These are phyloP conservation scores for Canna indica DNA, from an alignment of 176 grass and related monocot species.

Conservation along the genomic window DNA sequence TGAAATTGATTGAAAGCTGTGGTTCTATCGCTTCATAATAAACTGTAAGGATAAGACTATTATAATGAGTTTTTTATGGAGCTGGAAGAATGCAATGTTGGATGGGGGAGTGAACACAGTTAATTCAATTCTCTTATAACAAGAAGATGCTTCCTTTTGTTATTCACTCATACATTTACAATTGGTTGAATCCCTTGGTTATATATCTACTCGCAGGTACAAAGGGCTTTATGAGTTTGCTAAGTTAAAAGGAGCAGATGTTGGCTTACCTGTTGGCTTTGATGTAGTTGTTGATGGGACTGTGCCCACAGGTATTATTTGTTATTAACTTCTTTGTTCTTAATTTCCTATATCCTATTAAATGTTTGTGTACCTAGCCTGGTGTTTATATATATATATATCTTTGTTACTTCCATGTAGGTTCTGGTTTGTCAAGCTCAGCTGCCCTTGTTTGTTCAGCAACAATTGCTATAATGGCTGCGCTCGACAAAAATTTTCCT, in stretches of 20 bases:
- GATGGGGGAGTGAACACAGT: no score
- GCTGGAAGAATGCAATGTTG: no score
- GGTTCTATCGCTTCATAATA: no score
- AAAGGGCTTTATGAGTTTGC: constrained; percentile 79
- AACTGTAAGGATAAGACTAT: no score
- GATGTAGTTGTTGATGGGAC: constrained; percentile 86
- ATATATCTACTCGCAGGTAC: constrained; percentile 42
- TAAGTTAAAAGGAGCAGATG: constrained; percentile 59
- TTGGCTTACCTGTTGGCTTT: constrained; percentile 49
- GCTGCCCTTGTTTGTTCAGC: constrained; percentile 98
- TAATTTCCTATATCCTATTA: constrained; percentile 11
- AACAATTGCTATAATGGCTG: constrained; percentile 89
- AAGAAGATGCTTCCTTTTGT: background rate
- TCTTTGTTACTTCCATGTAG: constrained; percentile 27
- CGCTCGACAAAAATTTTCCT: constrained; percentile 56
- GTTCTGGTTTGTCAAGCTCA: constrained; percentile 90
- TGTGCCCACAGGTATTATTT: constrained; percentile 60
- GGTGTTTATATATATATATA: background rate
- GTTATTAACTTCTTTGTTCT: background rate
- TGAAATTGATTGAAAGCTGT: no score
- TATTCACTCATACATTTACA: background rate
- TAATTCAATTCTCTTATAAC: no score
- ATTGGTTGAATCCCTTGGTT: background rate
- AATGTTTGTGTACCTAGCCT: background rate
- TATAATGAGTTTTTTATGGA: no score